Base-by-base conservation (phyloP, 2,329 filamentous ascomycete species). In the Allantophomopsis lycopodina region DNA sequence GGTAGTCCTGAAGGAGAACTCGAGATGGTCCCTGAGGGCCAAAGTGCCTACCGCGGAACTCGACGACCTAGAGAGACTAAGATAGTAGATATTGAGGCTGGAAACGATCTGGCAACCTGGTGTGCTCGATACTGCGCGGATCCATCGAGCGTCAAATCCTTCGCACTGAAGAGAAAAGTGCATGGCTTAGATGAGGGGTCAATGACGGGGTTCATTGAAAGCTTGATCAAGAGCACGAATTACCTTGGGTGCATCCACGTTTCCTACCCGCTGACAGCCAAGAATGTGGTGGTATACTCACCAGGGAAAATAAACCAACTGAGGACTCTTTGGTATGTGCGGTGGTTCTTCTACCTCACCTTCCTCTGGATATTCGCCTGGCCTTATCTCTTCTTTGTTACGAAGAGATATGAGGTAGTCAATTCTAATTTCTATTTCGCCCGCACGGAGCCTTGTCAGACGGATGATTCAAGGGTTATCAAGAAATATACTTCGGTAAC, bases 331-430 rank as follows among this genome's bases (percentile, higher is more conserved):
- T 55, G 54, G 6, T 84, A 76, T 76, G 62, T 85, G 35, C 62
- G 69, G 33, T 72, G 73, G 64, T 35, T 83, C 8, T 83, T 78
- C 60, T 76, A 73, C 52, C 55, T 83, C 5, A 76, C 76, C 0
- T 73, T 85, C 43, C 56, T 82, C 11, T 81, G 81, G 68, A 51
- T 87, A 41, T 64, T 87, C 48, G 63, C 71, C 3, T 87, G 82
- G 82, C 82, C 82, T 0, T 69, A 72, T 41, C 64, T 87, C 11
- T 78, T 73, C 58, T 68, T 84, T 53, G 59, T 69, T 14, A 87
- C 82, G 2, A 75, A 72, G 52, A 66, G 72, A 37, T 87, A 78
- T 60, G 69, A 79, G 46, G 76, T 83, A 2, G 68, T 74, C 3
- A 62, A 65, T 16, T 68, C 71, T 0, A 65, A 77, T 28, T 87